A percentile compares a stretch with the other conserved stretches of the same genome.
Evolutionary conservation across 2,329 filamentous ascomycete genomes (phyloP).

Genomic region (Fonsecaea multimorphosa): DNA sequence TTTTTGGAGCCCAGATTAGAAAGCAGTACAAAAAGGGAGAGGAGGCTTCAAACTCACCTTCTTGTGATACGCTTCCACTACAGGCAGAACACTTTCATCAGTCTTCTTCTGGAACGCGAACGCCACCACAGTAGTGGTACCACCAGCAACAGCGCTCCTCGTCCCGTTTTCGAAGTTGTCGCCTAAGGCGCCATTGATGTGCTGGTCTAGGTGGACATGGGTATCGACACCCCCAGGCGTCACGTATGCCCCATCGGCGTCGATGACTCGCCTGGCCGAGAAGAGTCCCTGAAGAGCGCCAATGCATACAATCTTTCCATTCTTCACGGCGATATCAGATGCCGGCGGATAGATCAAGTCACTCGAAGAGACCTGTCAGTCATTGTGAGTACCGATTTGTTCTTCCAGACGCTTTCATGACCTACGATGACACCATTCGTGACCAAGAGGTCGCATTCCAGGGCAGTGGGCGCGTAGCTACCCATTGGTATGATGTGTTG

Average conservation of each 20-base stretch:
- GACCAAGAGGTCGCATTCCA: slow-evolving; percentile 47
- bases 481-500: slow-evolving; percentile 7
- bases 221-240: slow-evolving; percentile 24
- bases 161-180: slow-evolving; percentile 58
- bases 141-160: slow-evolving; percentile 62
- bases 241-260: slow-evolving; percentile 24
- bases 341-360: slow-evolving; percentile 25
- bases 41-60: slow-evolving; percentile 42
- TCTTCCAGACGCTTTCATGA: slow-evolving; percentile 45
- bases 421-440: slow-evolving; percentile 55
- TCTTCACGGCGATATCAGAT: slow-evolving; percentile 22
- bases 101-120: slow-evolving; percentile 61
- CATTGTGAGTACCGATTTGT: slow-evolving; percentile 36
- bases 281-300: slow-evolving; percentile 13
- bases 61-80: slow-evolving; percentile 55
- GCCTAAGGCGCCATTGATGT: slow-evolving; percentile 33
- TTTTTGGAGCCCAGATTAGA: neutral
- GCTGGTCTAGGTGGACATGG: slow-evolving; percentile 24
- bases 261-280: slow-evolving; percentile 6
- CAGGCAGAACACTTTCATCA: slow-evolving; percentile 54
- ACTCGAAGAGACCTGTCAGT: slow-evolving; percentile 16
- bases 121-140: slow-evolving; percentile 63
- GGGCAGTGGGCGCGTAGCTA: slow-evolving; percentile 15
- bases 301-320: slow-evolving; percentile 19
- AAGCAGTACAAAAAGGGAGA: neutral